phyloP scores from a whole-genome alignment of 345 rosid species.

The Gossypium thurberi region DNA sequence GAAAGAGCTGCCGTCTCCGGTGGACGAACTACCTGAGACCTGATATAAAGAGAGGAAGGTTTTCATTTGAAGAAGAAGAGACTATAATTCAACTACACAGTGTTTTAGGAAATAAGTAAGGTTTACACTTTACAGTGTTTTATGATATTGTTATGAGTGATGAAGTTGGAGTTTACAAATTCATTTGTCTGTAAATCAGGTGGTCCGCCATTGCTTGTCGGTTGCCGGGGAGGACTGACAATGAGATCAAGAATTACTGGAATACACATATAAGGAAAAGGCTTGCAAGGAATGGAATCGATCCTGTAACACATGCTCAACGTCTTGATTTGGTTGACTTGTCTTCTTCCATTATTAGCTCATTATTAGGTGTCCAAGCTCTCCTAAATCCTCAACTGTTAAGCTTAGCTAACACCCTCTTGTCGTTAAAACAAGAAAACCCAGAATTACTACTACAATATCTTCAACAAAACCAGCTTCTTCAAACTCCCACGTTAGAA shows the following conservation, averaged over 20 bases:
- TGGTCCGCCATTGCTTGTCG: too few relatives aligned
- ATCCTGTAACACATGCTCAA: conserved; percentile 86
- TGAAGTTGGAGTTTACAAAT: too few relatives aligned
- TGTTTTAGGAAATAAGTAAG: conserved; percentile 88
- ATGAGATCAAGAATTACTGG: conserved; percentile 93
- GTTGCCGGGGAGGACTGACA: conserved; percentile 81
- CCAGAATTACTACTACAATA: conserved; percentile 27
- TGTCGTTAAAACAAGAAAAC: conserved; percentile 43
- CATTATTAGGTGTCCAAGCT: conserved; percentile 43
- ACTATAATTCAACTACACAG: conserved; percentile 71
- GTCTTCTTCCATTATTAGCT: conserved; percentile 47
- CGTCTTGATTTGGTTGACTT: conserved; percentile 67
- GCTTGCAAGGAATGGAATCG: conserved; percentile 70
- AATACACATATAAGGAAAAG: conserved; percentile 53
- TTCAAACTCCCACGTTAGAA: conserved; percentile 8
- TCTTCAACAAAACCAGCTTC: conserved; percentile 34
- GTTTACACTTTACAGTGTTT: conserved; percentile 14
- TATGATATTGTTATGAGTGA: too few relatives aligned
- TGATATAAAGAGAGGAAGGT: conserved; percentile 54
- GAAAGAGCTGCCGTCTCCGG: too few relatives aligned
- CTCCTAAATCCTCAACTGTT: conserved; percentile 44
- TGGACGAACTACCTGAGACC: conserved; percentile 32
- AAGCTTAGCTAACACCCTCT: conserved; percentile 34
- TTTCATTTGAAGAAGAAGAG: conserved; percentile 34
- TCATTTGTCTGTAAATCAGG: too few relatives aligned